Evolutionary conservation across 352 stramenopile species (phyloP), one percentile per base, ranked within the genome.

Genomic region (Phytophthora syringae): DNA sequence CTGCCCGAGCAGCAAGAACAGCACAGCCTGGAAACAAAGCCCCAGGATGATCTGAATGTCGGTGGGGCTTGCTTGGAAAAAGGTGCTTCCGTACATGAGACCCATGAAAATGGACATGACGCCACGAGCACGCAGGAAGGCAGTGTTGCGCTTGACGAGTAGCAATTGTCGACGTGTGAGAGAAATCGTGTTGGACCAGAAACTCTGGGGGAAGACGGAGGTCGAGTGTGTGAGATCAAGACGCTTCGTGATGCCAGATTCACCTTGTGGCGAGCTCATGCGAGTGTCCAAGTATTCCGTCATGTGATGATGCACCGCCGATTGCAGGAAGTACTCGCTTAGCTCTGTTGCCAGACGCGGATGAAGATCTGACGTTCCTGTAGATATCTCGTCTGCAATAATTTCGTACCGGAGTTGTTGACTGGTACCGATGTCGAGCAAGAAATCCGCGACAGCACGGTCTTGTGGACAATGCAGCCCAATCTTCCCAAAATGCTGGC

Each of bases 1-100:
- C 27, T 81, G 74, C 18, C 79, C 77, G 15, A 95, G 55, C 18
- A 72, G 73, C 12, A 88, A 62, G 52, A 90, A 94, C n/a, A 97
- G 71, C 20, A 90, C 56, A 16, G 70, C 72, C 43, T 86, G 65
- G 63, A 93, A 96, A 7, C 92, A 65, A 37, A 93, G 68, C n/a
- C 89, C 86, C 12, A 63, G 47, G 2, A 75, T 56, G 25, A 79
- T n/a, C 39, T 77, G 64, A 16, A 67, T 60, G n/a, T 70, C 30
- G 24, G 50, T 56, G 0, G 53, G 44, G 16, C 67, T 65, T 16
- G 70, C 28, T 43, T 71, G 54, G 27, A 63, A 77, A 43, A 66
- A 83, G 1, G 56, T 51, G 16, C 42, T 67, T 27, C 56, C 60
- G 60, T 76, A 76, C 13, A 83, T 57, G 5, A 79, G 54, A 6